These are phyloP conservation scores for Delonix regia DNA, from an alignment of 306 rosid species.

Conservation along the genomic window DNA sequence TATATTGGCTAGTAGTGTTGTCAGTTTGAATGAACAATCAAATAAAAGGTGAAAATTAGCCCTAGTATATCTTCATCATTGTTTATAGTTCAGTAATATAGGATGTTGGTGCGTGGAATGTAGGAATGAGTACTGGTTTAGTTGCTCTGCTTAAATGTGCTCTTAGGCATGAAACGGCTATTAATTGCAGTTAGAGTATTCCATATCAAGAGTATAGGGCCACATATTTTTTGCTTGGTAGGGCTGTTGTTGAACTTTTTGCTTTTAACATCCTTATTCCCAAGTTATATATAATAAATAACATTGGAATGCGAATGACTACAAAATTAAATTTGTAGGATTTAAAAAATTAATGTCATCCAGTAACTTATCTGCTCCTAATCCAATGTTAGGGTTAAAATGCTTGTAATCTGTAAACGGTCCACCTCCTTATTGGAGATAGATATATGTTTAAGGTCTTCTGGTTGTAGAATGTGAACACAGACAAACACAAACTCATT, in stretches of 20 bases:
- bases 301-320: background rate
- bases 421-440: constrained; percentile 24
- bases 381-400: background rate
- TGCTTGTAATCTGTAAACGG: constrained; percentile 20
- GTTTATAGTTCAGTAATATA: constrained; percentile 3
- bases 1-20: background rate
- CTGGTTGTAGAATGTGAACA: background rate
- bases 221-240: constrained; percentile 13
- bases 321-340: constrained; percentile 1
- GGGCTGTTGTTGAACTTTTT: constrained; percentile 1
- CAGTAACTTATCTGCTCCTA: constrained; percentile 1
- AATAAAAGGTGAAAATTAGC: constrained; percentile 1
- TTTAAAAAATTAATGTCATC: constrained; percentile 20
- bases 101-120: background rate
- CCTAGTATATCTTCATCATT: constrained; percentile 7
- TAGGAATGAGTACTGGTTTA: constrained; percentile 3
- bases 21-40: constrained; percentile 18
- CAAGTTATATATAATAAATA: constrained; percentile 2
- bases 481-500: background rate
- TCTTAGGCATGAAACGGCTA: background rate
- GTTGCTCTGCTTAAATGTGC: constrained; percentile 8
- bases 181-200: constrained; percentile 16
- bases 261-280: background rate
- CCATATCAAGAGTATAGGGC: background rate
- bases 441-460: constrained; percentile 26